These are phyloP conservation scores for Fusarium multiceps DNA, from an alignment of 2,329 filamentous ascomycete genomes.

Conservation along the genomic window DNA sequence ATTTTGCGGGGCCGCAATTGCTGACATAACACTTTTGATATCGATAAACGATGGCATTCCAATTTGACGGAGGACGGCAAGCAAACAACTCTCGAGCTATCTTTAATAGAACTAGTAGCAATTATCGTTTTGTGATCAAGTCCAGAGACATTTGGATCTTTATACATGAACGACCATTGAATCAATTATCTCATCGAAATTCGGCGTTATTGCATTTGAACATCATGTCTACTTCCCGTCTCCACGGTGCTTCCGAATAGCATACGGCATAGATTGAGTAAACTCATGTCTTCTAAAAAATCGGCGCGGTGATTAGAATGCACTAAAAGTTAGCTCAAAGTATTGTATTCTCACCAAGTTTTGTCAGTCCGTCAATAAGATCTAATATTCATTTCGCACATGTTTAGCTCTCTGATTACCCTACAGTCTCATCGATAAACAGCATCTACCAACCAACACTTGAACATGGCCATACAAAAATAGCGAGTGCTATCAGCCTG, in stretches of 20 bases:
- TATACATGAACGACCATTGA: background rate
- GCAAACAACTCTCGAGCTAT: background rate
- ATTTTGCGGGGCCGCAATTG: background rate
- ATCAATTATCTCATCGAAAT: background rate
- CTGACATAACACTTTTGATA: conserved; percentile 3
- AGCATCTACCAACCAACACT: background rate
- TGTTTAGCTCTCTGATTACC: background rate
- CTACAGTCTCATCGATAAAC: background rate
- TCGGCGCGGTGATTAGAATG: conserved; percentile 30
- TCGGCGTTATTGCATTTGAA: background rate
- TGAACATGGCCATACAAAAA: background rate
- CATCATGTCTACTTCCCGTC: background rate
- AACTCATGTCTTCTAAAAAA: background rate
- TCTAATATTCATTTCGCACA: background rate
- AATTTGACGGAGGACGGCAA: background rate
- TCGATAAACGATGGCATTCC: conserved; percentile 4
- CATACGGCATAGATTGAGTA: background rate
- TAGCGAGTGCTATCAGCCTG: background rate
- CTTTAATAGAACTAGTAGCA: too few species aligned
- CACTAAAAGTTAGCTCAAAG: conserved; percentile 2
- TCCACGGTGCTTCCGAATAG: background rate
- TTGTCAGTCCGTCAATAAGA: background rate
- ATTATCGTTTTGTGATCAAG: background rate
- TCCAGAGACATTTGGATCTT: too few species aligned
- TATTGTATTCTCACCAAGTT: background rate